Evolutionary conservation across 78 protist genomes (phyloP).

Genomic region (Chrysochromulina parva): DNA sequence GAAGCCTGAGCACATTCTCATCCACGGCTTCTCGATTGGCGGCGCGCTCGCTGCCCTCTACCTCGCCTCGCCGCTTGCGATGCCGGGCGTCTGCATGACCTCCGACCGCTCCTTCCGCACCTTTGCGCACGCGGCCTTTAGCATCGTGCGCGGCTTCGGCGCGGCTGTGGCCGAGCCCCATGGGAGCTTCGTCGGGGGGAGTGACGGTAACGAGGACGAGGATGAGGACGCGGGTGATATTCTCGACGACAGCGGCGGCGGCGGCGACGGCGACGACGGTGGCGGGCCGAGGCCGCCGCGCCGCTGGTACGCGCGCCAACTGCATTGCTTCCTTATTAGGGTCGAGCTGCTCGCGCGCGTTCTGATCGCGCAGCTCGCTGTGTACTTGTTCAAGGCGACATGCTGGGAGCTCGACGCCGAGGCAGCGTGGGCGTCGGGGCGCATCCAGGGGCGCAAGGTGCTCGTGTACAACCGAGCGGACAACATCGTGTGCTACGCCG

Average conservation of each 20-base stretch:
- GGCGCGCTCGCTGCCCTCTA: background rate
- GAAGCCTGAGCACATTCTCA: background rate
- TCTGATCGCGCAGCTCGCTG: background rate
- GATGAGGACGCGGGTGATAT: background rate
- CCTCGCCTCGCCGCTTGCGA: background rate
- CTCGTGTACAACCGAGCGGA: background rate
- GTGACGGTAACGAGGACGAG: background rate
- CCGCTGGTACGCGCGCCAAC: background rate
- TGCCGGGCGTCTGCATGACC: background rate
- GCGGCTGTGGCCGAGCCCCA: background rate
- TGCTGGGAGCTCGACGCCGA: background rate
- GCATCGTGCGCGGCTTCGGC: too few species aligned
- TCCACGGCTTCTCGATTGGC: constrained; percentile 11
- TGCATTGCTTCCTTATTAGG: background rate
- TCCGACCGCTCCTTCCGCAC: background rate
- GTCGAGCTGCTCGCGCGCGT: background rate
- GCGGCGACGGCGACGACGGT: background rate
- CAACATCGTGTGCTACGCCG: background rate
- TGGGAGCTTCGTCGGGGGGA: background rate
- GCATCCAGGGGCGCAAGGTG: background rate
- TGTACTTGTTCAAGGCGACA: background rate
- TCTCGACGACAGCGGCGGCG: background rate
- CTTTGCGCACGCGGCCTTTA: background rate
- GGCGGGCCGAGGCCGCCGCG: background rate
- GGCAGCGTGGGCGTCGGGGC: background rate